These are phyloP conservation scores for Botrytis deweyae DNA, from an alignment of 2,329 filamentous ascomycete species.

Conservation along the genomic window DNA sequence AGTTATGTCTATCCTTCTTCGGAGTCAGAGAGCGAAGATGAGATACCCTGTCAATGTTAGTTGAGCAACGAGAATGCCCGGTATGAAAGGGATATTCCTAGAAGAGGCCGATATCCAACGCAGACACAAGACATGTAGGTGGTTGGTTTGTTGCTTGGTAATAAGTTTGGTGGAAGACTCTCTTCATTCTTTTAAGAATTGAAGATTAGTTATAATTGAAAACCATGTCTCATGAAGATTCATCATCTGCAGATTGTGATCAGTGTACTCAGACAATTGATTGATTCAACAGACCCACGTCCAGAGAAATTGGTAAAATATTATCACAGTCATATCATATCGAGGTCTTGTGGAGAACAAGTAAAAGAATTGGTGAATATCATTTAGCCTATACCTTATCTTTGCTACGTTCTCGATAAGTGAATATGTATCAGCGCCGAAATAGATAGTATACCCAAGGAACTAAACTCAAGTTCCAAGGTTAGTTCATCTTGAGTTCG, in stretches of 20 bases:
- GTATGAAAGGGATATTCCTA: background rate
- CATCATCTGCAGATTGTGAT: background rate
- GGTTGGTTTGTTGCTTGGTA: background rate
- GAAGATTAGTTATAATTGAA: background rate
- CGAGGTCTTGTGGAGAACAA: background rate
- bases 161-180: background rate
- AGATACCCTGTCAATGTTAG: background rate
- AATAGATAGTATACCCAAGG: background rate
- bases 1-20: background rate
- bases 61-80: background rate
- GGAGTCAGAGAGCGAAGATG: background rate
- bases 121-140: background rate
- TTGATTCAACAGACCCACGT: no score
- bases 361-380: background rate
- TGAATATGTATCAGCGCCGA: background rate
- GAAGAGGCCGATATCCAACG: background rate
- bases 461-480: background rate
- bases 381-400: background rate
- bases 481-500: background rate
- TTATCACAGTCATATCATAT: background rate
- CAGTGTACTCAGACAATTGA: background rate
- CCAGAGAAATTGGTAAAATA: background rate
- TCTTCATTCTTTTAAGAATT: background rate
- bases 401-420: background rate
- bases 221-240: background rate